Percentiles rank a stretch among this genome's conserved stretches.
Evolutionary conservation across 2,329 filamentous ascomycete species (phyloP).

Genomic region (Aspergillus sp.): DNA sequence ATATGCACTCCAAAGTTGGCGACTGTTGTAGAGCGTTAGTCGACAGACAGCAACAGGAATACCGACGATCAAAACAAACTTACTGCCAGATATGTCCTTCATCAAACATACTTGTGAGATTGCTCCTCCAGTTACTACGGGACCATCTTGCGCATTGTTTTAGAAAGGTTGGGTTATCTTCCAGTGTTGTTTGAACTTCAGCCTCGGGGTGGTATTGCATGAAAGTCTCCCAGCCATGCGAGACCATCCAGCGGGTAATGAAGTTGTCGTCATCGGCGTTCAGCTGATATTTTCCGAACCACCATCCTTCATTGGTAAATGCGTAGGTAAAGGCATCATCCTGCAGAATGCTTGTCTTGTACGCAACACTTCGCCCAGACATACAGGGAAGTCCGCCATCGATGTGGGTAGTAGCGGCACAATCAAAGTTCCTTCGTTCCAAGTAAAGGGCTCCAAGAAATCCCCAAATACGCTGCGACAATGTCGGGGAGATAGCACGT

Average conservation of each 20-base stretch:
- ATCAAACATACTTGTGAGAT: constrained; percentile 82
- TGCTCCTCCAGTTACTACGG: constrained; percentile 96
- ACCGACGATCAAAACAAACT: constrained; percentile 27
- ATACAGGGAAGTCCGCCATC: constrained; percentile 97
- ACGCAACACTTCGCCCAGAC: constrained; percentile 89
- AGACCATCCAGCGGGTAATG: constrained; percentile 93
- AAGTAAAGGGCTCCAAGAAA: constrained; percentile 92
- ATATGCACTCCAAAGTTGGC: constrained; percentile 91
- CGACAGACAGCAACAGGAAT: background rate
- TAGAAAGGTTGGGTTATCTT: constrained; percentile 83
- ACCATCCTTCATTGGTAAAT: constrained; percentile 90
- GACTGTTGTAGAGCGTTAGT: constrained; percentile 53
- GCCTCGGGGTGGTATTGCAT: constrained; percentile 92
- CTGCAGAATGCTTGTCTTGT: constrained; percentile 82
- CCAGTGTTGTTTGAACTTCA: constrained; percentile 88
- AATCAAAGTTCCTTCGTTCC: constrained; percentile 93
- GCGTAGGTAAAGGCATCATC: constrained; percentile 81
- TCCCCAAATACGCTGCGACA: constrained; percentile 70
- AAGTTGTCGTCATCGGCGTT: constrained; percentile 99
- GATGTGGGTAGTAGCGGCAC: constrained; percentile 90
- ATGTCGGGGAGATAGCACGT: constrained; percentile 62
- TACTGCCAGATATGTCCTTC: constrained; percentile 86
- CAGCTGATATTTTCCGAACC: constrained; percentile 73
- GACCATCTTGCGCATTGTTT: constrained; percentile 95
- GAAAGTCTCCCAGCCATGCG: constrained; percentile 88